Evolutionary conservation across 2,329 filamentous ascomycete genomes (phyloP).

Genomic region (Trichoderma sp.): DNA sequence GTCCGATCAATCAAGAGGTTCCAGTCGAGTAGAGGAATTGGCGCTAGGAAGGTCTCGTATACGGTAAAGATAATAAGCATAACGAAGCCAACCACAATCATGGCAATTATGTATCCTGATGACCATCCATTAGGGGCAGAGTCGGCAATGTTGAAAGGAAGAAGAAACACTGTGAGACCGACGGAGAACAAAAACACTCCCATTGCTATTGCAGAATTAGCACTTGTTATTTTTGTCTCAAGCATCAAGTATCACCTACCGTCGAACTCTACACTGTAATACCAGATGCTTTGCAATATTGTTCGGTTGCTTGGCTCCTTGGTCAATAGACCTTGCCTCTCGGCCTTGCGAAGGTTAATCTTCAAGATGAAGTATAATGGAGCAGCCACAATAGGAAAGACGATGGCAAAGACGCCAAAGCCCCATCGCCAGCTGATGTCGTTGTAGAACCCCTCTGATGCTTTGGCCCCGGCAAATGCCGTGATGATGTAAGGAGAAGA

Average conservation of each 20-base stretch:
- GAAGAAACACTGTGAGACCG: constrained; percentile 59
- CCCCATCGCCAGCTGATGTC: constrained; percentile 39
- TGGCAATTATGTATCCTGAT: constrained; percentile 53
- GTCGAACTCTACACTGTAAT: constrained; percentile 58
- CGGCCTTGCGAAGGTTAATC: constrained; percentile 55
- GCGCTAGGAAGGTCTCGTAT: constrained; percentile 58
- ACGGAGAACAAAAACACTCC: constrained; percentile 56
- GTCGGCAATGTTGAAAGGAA: constrained; percentile 60
- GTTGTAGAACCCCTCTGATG: constrained; percentile 31
- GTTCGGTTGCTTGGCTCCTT: constrained; percentile 43
- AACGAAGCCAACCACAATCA: constrained; percentile 59
- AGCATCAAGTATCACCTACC: constrained; percentile 28
- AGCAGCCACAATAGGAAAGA: constrained; percentile 50
- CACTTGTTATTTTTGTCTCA: neutral
- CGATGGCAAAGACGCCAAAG: constrained; percentile 60
- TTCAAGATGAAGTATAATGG: constrained; percentile 56
- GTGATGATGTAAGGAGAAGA: constrained; percentile 47
- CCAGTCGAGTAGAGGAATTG: constrained; percentile 54
- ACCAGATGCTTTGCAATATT: constrained; percentile 43
- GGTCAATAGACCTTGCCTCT: constrained; percentile 43
- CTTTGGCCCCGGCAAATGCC: constrained; percentile 39
- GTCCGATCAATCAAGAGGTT: constrained; percentile 50
- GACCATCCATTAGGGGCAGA: constrained; percentile 49
- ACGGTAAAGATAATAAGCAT: constrained; percentile 54
- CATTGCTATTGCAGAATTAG: constrained; percentile 31